Percentiles rank a stretch among this genome's conserved stretches.
These are phyloP conservation scores for Claviceps purpurea DNA, from an alignment of 2,329 filamentous ascomycete species.

Conservation along the genomic window DNA sequence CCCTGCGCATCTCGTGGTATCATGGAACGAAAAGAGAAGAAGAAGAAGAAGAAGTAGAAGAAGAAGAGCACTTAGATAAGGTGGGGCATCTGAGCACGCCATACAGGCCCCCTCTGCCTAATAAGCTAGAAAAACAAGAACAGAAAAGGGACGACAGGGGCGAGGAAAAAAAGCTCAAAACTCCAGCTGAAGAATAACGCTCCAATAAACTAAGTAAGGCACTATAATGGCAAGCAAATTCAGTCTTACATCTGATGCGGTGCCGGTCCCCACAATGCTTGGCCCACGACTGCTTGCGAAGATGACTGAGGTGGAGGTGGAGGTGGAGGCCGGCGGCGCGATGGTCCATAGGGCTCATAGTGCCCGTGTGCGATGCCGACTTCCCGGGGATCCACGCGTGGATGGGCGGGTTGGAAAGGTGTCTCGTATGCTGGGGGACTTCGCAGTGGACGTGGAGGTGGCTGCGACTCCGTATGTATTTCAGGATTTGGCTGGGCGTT, in stretches of 20 bases:
- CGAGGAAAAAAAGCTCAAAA: neutral
- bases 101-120: neutral
- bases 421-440: conserved; percentile 2
- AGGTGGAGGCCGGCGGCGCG: neutral
- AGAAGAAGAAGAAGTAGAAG: neutral
- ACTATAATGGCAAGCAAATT: neutral
- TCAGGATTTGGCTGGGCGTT: conserved; percentile 19
- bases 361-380: conserved; percentile 3
- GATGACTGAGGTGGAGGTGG: neutral
- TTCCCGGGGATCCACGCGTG: neutral
- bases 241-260: neutral
- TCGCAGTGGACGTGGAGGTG: conserved; percentile 5
- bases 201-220: neutral
- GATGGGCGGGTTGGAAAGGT: neutral
- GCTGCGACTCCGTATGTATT: neutral
- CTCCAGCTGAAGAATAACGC: neutral
- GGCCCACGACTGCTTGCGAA: conserved; percentile 5
- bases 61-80: neutral
- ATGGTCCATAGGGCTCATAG: neutral
- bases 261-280: conserved; percentile 8
- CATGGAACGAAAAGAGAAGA: neutral
- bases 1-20: conserved; percentile 1
- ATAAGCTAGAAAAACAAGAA: neutral
- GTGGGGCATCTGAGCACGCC: neutral
- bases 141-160: neutral